Conservation (phyloP, 306 rosid species). For the peach (Prunus persica) region DNA sequence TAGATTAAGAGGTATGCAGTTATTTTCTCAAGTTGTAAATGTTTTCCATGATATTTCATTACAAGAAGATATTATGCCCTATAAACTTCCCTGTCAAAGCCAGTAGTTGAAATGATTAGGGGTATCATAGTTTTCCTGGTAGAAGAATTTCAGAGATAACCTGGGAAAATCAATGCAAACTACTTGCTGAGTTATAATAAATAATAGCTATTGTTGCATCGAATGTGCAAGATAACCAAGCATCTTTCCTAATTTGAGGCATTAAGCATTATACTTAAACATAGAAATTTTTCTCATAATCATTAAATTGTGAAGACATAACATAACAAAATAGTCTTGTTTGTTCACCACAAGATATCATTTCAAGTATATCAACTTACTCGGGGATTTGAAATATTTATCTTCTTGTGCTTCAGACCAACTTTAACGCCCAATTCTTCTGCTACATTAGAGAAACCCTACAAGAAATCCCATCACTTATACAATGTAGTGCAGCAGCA, state of each 20-base stretch:
- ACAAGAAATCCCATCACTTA: slow-evolving; percentile 32
- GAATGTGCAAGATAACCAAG: background rate
- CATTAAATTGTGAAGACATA: background rate
- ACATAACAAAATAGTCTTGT: background rate
- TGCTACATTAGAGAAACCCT: slow-evolving; percentile 92
- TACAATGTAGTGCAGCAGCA: slow-evolving; percentile 15
- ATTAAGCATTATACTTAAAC: background rate
- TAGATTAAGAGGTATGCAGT: background rate
- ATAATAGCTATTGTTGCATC: background rate
- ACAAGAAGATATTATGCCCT: background rate
- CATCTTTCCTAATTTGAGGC: background rate
- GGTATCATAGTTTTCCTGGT: background rate
- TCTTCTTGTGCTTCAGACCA: slow-evolving; percentile 96
- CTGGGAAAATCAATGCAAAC: background rate
- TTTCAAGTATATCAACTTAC: slow-evolving; percentile 53
- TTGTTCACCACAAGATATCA: background rate
- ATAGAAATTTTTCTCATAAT: background rate
- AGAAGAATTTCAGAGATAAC: background rate
- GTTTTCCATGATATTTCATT: background rate
- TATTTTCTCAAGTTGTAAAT: background rate
- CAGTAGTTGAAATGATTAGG: background rate
- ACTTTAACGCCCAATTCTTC: slow-evolving; percentile 74
- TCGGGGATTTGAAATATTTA: slow-evolving; percentile 92
- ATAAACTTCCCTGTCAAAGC: background rate
- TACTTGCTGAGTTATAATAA: background rate